phyloP scores from a whole-genome alignment of 2,329 filamentous ascomycete species.

The Talaromyces sp. region DNA sequence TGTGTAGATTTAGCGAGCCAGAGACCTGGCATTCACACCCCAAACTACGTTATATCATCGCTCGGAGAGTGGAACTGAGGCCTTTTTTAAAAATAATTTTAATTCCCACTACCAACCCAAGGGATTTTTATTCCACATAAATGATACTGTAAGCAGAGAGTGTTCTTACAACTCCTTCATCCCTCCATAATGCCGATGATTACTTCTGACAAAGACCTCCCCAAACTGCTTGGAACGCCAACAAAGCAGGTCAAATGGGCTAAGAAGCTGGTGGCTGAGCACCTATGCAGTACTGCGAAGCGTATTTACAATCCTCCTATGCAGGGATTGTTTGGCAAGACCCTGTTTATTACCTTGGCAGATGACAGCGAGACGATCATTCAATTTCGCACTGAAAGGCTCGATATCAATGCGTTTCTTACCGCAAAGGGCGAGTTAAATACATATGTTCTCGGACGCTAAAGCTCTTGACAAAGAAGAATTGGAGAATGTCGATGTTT shows the following conservation, averaged over 20 bases:
- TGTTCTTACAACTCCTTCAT: no score
- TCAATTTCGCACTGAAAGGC: constrained; percentile 16
- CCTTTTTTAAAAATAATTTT: no score
- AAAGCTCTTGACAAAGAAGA: constrained; percentile 9
- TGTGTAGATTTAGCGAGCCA: no score
- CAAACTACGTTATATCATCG: no score
- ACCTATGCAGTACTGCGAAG: constrained; percentile 21
- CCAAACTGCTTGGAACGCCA: constrained; percentile 20
- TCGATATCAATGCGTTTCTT: not conserved
- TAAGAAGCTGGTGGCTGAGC: constrained; percentile 21
- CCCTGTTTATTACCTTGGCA: constrained; percentile 19
- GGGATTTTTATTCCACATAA: no score
- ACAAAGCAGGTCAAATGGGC: constrained; percentile 21
- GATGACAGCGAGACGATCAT: constrained; percentile 17
- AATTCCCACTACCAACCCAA: no score
- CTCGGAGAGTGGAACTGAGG: no score
- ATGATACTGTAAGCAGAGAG: no score
- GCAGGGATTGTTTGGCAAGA: constrained; percentile 25
- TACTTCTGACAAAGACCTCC: constrained; percentile 5
- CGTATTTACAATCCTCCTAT: constrained; percentile 22
- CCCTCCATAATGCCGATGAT: not conserved
- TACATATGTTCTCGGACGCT: not conserved
- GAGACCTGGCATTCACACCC: no score
- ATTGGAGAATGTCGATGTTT: constrained; percentile 1
- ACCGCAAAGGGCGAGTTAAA: not conserved